Percentiles rank a stretch among this genome's conserved stretches.
Evolutionary conservation across 345 rosid species (phyloP).

Genomic region (Microthlaspi erraticum): DNA sequence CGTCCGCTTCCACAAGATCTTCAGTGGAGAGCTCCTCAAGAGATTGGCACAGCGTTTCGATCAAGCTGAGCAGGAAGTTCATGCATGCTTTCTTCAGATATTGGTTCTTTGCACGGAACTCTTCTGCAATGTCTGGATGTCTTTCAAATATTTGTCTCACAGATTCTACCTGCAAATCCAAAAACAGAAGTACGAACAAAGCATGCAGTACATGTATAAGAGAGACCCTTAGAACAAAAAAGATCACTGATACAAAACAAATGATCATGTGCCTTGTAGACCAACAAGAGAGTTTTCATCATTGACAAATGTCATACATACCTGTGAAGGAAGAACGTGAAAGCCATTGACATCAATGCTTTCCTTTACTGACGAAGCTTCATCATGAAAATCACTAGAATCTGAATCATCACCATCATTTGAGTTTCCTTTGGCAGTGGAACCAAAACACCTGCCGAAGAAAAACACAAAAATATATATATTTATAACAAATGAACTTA

Average conservation of each 20-base stretch:
- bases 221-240: background rate
- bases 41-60: conserved; percentile 15
- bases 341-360: conserved; percentile 2
- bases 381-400: too few relatives aligned
- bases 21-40: conserved; percentile 1
- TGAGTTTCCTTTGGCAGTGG: too few relatives aligned
- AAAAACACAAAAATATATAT: background rate
- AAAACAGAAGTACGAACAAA: background rate
- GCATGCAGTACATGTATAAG: background rate
- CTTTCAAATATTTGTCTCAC: conserved; percentile 19
- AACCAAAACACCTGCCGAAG: too few relatives aligned
- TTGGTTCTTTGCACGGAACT: conserved; percentile 22
- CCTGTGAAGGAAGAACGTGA: conserved; percentile 15
- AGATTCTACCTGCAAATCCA: conserved; percentile 12
- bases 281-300: background rate
- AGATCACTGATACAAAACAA: background rate
- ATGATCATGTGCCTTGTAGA: background rate
- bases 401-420: too few relatives aligned
- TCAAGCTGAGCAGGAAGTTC: conserved; percentile 14
- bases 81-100: conserved; percentile 24
- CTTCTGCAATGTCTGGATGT: conserved; percentile 34
- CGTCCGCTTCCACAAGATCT: conserved; percentile 18
- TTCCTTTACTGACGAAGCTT: background rate
- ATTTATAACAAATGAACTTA: background rate
- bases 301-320: background rate